These are phyloP conservation scores for Geotrichum candidum DNA, from an alignment of 1,139 yeast species.

Conservation along the genomic window DNA sequence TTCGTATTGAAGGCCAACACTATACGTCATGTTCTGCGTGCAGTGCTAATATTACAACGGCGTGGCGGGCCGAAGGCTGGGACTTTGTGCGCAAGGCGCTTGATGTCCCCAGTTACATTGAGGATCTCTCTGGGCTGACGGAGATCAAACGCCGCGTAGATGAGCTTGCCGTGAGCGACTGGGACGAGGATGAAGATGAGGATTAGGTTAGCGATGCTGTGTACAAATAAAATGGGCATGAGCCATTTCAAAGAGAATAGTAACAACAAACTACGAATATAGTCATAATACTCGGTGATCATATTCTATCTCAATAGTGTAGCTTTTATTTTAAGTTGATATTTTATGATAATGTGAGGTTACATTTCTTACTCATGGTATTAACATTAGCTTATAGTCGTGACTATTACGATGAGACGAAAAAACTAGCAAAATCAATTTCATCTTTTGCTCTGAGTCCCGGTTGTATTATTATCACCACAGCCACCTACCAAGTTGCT, in stretches of 20 bases:
- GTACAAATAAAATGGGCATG: neutral
- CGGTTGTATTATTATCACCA: too few relatives aligned
- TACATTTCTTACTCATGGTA: too few relatives aligned
- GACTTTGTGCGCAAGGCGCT: slow-evolving; percentile 67
- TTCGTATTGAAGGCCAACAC: slow-evolving; percentile 63
- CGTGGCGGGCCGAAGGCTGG: slow-evolving; percentile 61
- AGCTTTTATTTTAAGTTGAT: too few relatives aligned
- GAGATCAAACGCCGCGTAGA: slow-evolving; percentile 72
- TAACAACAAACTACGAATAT: neutral
- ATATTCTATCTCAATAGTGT: too few relatives aligned
- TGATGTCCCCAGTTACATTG: slow-evolving; percentile 59
- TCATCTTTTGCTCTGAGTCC: too few relatives aligned
- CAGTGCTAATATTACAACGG: slow-evolving; percentile 41
- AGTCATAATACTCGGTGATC: too few relatives aligned
- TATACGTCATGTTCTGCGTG: slow-evolving; percentile 84
- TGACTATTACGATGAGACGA: too few relatives aligned
- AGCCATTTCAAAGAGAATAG: neutral
- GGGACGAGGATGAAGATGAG: slow-evolving; percentile 17
- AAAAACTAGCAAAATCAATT: too few relatives aligned
- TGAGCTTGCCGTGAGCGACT: slow-evolving; percentile 42
- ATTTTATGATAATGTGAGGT: too few relatives aligned
- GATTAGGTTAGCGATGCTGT: neutral
- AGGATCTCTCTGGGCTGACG: slow-evolving; percentile 69
- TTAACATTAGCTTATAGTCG: too few relatives aligned
- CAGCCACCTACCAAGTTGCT: too few relatives aligned